Evolutionary conservation across 352 stramenopile genomes (phyloP), one percentile per base, ranked within the genome.

Genomic region (Phytophthora constricta): DNA sequence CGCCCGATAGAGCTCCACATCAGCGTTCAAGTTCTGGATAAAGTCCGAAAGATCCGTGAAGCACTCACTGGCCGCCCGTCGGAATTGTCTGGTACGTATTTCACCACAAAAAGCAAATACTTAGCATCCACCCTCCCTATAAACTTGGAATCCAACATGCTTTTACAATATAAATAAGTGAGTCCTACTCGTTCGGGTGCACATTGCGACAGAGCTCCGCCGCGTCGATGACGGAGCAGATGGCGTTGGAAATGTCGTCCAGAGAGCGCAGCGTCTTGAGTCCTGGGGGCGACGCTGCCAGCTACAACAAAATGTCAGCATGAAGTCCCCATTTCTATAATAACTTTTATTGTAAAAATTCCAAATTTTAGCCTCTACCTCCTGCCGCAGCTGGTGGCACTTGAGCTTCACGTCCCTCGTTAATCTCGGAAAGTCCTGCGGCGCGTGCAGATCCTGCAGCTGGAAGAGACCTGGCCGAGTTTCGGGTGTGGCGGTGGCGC

Each of bases 181-280:
- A 13, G 0, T 7, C 74, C 16, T 86, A 94, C 86, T 90, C 88
- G 23, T 91, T 76, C 0, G 88, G 87, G 50, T 99, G 96, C 9
- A 97, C 92, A 31, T 95, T 98, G 33, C 97, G 92, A 67, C 93
- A 98, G 8, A 99, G 70, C 73, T 99, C 97, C 5, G 95, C 94
- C 3, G 95, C 91, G 74, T 99, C 97, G 63, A 99, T 98, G 42
- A 99, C 94, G 25, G 88, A 96, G 78, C 97, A 99, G 62, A 99
- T 94, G 31, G 79, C 77, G 65, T 98, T 98, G 42, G 90, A 98
- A 37, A 99, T 97, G 55, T 97, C 82, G 72, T 99, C 97, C 51
- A 99, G 78, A 39, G 72, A 84, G 68, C 76, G 83, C 26, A 96
- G 71, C 37, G 87, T 96, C 61, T 72, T 65, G 0, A 96, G 65